phyloP scores from a whole-genome alignment of 805 yeast species.

The Lachancea nothofagi region DNA sequence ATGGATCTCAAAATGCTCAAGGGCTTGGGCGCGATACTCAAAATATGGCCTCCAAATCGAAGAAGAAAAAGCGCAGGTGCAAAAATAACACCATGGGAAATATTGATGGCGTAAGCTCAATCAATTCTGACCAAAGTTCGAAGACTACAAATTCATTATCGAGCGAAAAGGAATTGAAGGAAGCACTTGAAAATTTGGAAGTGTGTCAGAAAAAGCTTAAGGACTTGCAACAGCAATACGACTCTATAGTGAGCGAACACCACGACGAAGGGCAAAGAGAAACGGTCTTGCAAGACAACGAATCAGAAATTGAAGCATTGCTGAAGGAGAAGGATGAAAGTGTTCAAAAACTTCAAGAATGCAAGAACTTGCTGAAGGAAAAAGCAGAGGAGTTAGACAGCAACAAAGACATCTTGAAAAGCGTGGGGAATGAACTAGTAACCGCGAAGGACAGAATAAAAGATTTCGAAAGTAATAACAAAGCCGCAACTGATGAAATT shows the following conservation, averaged over 20 bases:
- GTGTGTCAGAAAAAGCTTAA: conserved; percentile 4
- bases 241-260: conserved; percentile 3
- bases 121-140: not conserved
- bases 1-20: not conserved
- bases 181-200: conserved; percentile 7
- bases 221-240: not conserved
- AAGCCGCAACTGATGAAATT: conserved; percentile 18
- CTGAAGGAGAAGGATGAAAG: not conserved
- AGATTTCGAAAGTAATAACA: conserved; percentile 12
- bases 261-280: conserved; percentile 7
- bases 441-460: conserved; percentile 58
- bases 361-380: conserved; percentile 32
- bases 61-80: conserved; percentile 18
- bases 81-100: not conserved
- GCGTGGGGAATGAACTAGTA: conserved; percentile 76
- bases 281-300: not conserved
- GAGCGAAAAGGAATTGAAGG: conserved; percentile 2
- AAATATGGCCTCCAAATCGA: conserved; percentile 15
- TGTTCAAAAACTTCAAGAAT: conserved; percentile 11
- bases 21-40: too few relatives aligned
- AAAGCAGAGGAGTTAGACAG: conserved; percentile 61
- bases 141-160: not conserved
- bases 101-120: not conserved
- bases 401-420: conserved; percentile 68
- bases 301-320: conserved; percentile 7